phyloP scores from a whole-genome alignment of 75 land plant species.

The Cryptomeria japonica region DNA sequence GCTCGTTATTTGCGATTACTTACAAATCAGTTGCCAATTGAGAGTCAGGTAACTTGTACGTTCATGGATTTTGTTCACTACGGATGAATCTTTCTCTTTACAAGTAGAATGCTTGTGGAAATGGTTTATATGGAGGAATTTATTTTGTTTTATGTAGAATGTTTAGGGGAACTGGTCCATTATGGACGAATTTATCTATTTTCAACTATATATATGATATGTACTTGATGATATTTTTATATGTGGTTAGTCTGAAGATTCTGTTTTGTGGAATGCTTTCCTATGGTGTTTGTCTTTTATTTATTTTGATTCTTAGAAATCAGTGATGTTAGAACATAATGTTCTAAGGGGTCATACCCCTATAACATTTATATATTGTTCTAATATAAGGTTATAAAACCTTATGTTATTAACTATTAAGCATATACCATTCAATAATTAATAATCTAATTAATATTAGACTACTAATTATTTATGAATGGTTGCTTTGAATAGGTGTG shows the following conservation, averaged over 20 bases:
- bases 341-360: too few relatives aligned
- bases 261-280: neutral
- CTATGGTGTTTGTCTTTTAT: neutral
- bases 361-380: too few relatives aligned
- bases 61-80: neutral
- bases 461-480: too few relatives aligned
- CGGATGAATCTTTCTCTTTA: neutral
- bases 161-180: neutral
- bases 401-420: too few relatives aligned
- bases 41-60: constrained; percentile 74
- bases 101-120: neutral
- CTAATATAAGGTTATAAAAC: too few relatives aligned
- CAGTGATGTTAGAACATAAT: neutral
- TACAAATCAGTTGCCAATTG: constrained; percentile 95
- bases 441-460: too few relatives aligned
- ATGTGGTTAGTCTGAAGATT: neutral
- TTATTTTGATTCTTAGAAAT: neutral
- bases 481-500: too few relatives aligned
- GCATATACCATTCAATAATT: too few relatives aligned
- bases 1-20: constrained; percentile 85
- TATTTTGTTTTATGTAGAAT: neutral
- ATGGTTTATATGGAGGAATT: neutral
- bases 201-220: neutral
- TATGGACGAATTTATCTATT: neutral
- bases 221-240: neutral